Conservation (phyloP, 108 stramenopile genomes). For the Pseudonitzschia pungens region DNA sequence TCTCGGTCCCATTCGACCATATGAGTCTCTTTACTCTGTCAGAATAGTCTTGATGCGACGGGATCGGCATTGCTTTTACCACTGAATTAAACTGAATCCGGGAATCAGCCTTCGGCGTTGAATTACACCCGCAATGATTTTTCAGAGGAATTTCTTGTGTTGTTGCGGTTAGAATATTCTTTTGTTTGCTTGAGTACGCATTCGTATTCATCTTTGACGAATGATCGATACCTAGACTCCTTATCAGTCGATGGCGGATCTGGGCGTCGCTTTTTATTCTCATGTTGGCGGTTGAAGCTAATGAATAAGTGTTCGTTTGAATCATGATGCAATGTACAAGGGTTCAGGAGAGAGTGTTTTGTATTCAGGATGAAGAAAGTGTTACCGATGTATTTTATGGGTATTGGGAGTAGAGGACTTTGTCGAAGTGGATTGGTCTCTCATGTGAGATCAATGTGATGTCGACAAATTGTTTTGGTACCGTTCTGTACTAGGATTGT, state of each 20-base stretch:
- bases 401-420: too few relatives aligned
- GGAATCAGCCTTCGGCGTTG: not conserved
- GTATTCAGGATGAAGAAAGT: not conserved
- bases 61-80: slow-evolving; percentile 18
- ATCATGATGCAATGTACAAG: not conserved
- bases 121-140: not conserved
- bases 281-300: slow-evolving; percentile 1
- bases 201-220: not conserved
- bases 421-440: too few relatives aligned
- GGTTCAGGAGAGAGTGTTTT: not conserved
- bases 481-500: too few relatives aligned
- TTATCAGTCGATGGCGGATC: slow-evolving; percentile 21
- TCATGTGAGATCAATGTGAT: too few relatives aligned
- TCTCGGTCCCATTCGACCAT: slow-evolving; percentile 24
- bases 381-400: too few relatives aligned
- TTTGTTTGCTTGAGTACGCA: not conserved
- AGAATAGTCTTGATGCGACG: slow-evolving; percentile 28
- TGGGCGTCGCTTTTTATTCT: slow-evolving; percentile 8
- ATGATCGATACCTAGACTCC: slow-evolving; percentile 14
- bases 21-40: slow-evolving; percentile 6
- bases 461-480: too few relatives aligned
- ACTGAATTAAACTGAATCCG: slow-evolving; percentile 22
- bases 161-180: slow-evolving; percentile 7
- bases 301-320: not conserved
- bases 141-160: slow-evolving; percentile 13